Evolutionary conservation across 208 protist species (phyloP), one percentile per base, ranked within the genome.

Genomic region (Wallacemonas sp.): DNA sequence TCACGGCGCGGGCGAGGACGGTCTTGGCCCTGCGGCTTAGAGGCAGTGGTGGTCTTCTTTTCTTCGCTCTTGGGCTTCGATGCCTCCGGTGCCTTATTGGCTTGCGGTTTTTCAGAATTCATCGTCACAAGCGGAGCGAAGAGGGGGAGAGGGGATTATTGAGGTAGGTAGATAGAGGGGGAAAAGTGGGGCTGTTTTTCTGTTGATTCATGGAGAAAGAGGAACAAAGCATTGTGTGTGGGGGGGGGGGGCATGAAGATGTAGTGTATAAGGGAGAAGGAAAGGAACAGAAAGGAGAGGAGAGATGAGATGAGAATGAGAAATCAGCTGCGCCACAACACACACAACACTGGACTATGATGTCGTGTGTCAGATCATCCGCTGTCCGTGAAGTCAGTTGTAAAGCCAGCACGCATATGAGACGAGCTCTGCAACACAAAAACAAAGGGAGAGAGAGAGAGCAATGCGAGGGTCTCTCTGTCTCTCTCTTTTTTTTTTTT

Each of bases 1-100:
- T 68, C 56, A 26, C 65, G 66, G 34, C 60, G 53, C 17, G 53
- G 66, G 56, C 15, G 62, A 17, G 62, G 61, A 28, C 62, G 68
- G 3, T 68, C 69, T 12, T 58, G 24, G 19, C 24, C 26, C 6
- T 27, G 46, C 3, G 19, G 46, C 8, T 27, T 33, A 17, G 46
- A 3, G 26, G 19, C 46, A 30, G 19, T 15, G 46, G 46, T 8
- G 46, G 22, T 17, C 33, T 62, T 33, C 34, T 62, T 62, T 45
- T 62, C 36, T 12, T n/a, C 36, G n/a, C 36, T 62, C 24, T 2
- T 17, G 26, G 34, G 15, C 2, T 31, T 30, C 36, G 26, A 11
- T n/a, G 19, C 6, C 42, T 46, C 42, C 11, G 42, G 5, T 2
- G 34, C 12, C 15, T 34, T 26, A 31, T 36, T 31, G 4, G 45